Base-by-base conservation (phyloP, 345 rosid species). In the Syzygium oleosum region DNA sequence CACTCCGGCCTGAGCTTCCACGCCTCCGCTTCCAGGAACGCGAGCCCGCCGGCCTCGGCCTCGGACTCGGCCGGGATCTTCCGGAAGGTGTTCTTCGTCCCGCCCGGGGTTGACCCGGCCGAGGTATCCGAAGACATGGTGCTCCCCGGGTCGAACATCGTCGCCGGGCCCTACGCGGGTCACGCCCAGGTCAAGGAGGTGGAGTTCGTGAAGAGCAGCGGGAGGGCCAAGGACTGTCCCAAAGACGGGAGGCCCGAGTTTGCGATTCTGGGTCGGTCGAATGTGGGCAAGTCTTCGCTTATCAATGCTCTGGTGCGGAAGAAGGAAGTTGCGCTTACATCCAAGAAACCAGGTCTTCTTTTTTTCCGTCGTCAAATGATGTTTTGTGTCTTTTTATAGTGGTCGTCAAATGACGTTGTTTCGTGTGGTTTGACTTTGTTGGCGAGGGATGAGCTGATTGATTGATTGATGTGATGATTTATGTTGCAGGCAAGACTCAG, bases 261-360 rank as follows among this genome's bases (percentile, higher is more conserved):
- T 58, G 99, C 98, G 8, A 95, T 97, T 59, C 65, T 97, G 87
- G 99, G 98, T 78, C 95, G 99, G 38, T 97, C 99, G 61, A 97
- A 95, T 91, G 99, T 97, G 61, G 99, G 99, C 77, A 97, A 97
- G 92, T 97, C 99, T 17, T 97, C 99, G 1, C 98, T 97, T 51
- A 97, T 97, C 31, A 97, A 97, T 91, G 93, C 95, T 77, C 89
- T 97, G 86, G 99, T 94, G 88, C 94, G 93, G 86, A 97, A 92
- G 89, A 97, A 96, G 73, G 98, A 97, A 92, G 93, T 97, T 83
- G 99, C 99, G 65, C 98, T 97, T 83, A 97, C 99, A n/a, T 97
- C 99, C 17, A 97, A 97, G 91, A 97, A 95, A 88, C 98, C 98
- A 68, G 99, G 99, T 97, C 83, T 63, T 49, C 49, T 21, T 53